Conservation (phyloP, 2,329 filamentous ascomycete species). For the Hortaea werneckii region DNA sequence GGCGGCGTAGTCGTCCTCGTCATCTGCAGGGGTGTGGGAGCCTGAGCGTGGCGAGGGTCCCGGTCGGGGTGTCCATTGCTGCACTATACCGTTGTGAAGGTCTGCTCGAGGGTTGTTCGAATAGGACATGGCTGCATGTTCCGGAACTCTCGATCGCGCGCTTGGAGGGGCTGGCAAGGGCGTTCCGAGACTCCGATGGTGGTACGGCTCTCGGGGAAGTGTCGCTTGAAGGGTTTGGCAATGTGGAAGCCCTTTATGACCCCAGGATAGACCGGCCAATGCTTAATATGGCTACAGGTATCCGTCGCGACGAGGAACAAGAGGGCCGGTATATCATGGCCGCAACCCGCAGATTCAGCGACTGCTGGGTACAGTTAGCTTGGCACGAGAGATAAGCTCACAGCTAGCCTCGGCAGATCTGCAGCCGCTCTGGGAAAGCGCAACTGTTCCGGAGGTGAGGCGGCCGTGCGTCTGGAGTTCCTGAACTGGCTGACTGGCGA, state of each 20-base stretch:
- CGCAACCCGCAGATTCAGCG: no score
- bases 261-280: no score
- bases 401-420: neutral
- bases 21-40: slow-evolving; percentile 8
- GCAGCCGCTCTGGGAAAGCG: neutral
- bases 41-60: slow-evolving; percentile 9
- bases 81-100: slow-evolving; percentile 19
- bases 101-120: slow-evolving; percentile 13
- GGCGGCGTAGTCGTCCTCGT: neutral
- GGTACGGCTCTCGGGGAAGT: no score
- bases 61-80: slow-evolving; percentile 15
- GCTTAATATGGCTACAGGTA: no score
- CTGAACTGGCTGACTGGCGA: no score
- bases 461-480: slow-evolving; percentile 2
- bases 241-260: no score
- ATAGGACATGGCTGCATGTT: slow-evolving; percentile 17
- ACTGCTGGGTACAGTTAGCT: neutral
- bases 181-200: no score
- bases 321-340: no score
- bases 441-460: no score
- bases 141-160: neutral
- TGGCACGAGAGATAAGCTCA: neutral
- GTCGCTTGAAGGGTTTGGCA: no score
- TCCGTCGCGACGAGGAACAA: no score
- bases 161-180: no score